phyloP scores from a whole-genome alignment of 805 yeast species.

The Hanseniaspora valbyensis region DNA sequence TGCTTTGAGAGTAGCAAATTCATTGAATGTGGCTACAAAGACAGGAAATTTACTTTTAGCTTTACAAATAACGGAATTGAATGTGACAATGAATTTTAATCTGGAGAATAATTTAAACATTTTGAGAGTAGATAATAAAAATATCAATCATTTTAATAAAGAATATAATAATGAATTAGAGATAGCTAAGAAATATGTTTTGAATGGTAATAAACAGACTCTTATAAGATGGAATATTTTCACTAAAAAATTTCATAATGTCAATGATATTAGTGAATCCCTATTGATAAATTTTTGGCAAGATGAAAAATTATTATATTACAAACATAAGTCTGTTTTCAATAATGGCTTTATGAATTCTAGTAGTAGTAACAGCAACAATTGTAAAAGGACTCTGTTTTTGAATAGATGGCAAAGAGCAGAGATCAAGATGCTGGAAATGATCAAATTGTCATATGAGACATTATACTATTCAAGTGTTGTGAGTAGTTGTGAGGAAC shows the following conservation, averaged over 20 bases:
- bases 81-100: slow-evolving; percentile 70
- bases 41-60: slow-evolving; percentile 69
- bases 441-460: slow-evolving; percentile 73
- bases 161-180: slow-evolving; percentile 9
- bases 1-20: slow-evolving; percentile 77
- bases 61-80: slow-evolving; percentile 72
- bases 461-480: slow-evolving; percentile 44
- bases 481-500: slow-evolving; percentile 6
- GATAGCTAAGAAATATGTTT: slow-evolving; percentile 21
- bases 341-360: background rate
- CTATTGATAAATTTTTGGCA: slow-evolving; percentile 27
- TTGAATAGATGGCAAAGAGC: slow-evolving; percentile 48
- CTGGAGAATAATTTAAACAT: slow-evolving; percentile 55
- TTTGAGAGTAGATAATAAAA: slow-evolving; percentile 5
- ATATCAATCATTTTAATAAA: background rate
- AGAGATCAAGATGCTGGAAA: slow-evolving; percentile 64
- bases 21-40: slow-evolving; percentile 66
- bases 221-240: slow-evolving; percentile 15
- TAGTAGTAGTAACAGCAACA: slow-evolving; percentile 18
- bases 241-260: background rate
- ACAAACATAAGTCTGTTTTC: slow-evolving; percentile 17
- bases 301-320: slow-evolving; percentile 28
- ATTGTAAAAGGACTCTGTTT: slow-evolving; percentile 41
- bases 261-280: slow-evolving; percentile 20
- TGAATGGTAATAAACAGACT: slow-evolving; percentile 27